phyloP scores from a whole-genome alignment of 768 basidiomycete genomes.

The Termitomyces heimii region DNA sequence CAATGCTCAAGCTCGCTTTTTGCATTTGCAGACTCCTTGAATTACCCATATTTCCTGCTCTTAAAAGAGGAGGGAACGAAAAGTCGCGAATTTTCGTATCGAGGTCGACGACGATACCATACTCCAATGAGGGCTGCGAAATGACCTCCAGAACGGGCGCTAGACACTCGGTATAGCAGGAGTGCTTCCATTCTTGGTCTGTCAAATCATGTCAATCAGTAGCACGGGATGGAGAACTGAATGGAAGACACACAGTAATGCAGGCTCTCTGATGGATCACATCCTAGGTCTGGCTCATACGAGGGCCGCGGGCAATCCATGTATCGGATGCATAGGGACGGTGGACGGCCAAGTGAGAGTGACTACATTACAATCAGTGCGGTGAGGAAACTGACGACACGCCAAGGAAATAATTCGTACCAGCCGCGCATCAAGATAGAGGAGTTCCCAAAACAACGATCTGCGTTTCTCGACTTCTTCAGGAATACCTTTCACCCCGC shows the following conservation, averaged over 20 bases:
- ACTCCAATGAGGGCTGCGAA: constrained; percentile 47
- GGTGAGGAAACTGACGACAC: not conserved
- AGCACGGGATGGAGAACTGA: not conserved
- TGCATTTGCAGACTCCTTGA: constrained; percentile 51
- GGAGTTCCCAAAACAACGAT: constrained; percentile 65
- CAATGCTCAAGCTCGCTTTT: constrained; percentile 50
- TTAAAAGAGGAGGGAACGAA: constrained; percentile 42
- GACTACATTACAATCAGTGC: constrained; percentile 26
- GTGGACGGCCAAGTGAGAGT: constrained; percentile 62
- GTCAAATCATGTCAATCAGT: constrained; percentile 1
- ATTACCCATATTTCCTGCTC: constrained; percentile 30
- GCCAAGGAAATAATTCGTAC: constrained; percentile 22
- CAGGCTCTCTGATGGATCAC: constrained; percentile 29
- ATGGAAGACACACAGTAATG: constrained; percentile 32
- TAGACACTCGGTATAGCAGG: constrained; percentile 53
- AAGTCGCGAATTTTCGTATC: constrained; percentile 61
- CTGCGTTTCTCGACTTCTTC: constrained; percentile 67
- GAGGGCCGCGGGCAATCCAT: constrained; percentile 52
- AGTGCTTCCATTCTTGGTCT: constrained; percentile 73
- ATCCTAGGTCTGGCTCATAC: constrained; percentile 34
- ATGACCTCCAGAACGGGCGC: constrained; percentile 56
- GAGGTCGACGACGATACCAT: constrained; percentile 45
- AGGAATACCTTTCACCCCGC: constrained; percentile 60
- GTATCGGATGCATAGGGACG: constrained; percentile 55
- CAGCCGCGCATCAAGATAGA: constrained; percentile 60